Evolutionary conservation across 106 monocot genomes (phyloP).

Genomic region (Dioscorea alata): DNA sequence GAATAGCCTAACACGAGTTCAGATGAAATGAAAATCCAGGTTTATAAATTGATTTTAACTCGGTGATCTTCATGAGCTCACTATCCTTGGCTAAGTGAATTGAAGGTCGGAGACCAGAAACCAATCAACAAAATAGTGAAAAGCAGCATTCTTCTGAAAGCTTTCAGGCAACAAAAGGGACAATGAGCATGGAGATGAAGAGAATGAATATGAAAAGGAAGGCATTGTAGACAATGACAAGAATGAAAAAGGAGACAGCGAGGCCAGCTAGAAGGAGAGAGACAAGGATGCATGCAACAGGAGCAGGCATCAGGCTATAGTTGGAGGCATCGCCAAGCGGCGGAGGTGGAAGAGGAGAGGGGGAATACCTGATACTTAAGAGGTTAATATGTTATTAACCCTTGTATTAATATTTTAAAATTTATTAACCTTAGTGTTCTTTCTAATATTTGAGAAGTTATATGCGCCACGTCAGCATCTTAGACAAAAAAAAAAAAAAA

Average conservation of each 20-base stretch:
- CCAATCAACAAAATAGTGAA: slow-evolving; percentile 41
- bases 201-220: slow-evolving; percentile 43
- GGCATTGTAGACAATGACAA: slow-evolving; percentile 68
- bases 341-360: slow-evolving; percentile 21
- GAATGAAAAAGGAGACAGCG: slow-evolving; percentile 52
- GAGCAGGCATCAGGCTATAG: slow-evolving; percentile 35
- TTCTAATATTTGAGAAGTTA: too few species aligned
- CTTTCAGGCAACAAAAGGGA: slow-evolving; percentile 54
- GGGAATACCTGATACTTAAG: too few species aligned
- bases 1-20: not conserved
- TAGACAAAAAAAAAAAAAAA: too few species aligned
- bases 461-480: too few species aligned
- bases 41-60: slow-evolving; percentile 25
- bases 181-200: slow-evolving; percentile 40
- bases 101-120: slow-evolving; percentile 45
- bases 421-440: too few species aligned
- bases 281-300: slow-evolving; percentile 29
- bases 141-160: slow-evolving; percentile 18
- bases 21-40: not conserved
- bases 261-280: slow-evolving; percentile 45
- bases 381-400: too few species aligned
- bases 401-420: too few species aligned
- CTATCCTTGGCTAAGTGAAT: slow-evolving; percentile 42
- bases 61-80: slow-evolving; percentile 78
- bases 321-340: slow-evolving; percentile 8